phyloP scores from a whole-genome alignment of 2,329 filamentous ascomycete species.

The Phialophora tarda region DNA sequence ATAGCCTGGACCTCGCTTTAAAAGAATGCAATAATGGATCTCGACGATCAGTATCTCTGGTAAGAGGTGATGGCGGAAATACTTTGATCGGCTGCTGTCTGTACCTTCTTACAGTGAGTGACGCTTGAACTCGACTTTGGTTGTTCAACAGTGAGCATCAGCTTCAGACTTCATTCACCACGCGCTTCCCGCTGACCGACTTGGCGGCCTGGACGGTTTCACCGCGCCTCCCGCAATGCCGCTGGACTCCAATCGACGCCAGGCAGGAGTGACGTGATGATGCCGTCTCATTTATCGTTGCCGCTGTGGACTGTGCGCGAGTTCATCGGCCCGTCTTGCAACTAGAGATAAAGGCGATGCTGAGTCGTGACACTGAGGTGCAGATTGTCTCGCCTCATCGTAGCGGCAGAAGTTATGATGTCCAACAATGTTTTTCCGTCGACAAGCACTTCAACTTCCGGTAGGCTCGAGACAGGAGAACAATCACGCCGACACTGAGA shows the following conservation, averaged over 20 bases:
- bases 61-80: background rate
- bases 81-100: background rate
- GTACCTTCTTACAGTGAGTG: background rate
- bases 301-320: background rate
- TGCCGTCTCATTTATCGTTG: conserved; percentile 20
- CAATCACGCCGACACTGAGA: background rate
- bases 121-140: background rate
- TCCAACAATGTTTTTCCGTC: background rate
- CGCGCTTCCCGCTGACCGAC: conserved; percentile 15
- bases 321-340: conserved; percentile 1
- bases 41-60: background rate
- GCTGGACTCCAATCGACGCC: conserved; percentile 26
- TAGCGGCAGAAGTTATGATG: background rate
- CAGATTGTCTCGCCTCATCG: conserved; percentile 18
- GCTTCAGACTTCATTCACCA: background rate
- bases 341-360: background rate
- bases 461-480: background rate
- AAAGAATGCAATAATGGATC: background rate
- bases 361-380: conserved; percentile 1
- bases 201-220: conserved; percentile 29
- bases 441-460: background rate
- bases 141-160: background rate
- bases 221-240: conserved; percentile 5
- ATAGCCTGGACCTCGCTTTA: background rate
- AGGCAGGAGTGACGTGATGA: conserved; percentile 19